A percentile compares a stretch with the other conserved stretches of the same genome.
Evolutionary conservation across 495 filamentous ascomycete genomes (phyloP).

Genomic region (Copromyces sp.): DNA sequence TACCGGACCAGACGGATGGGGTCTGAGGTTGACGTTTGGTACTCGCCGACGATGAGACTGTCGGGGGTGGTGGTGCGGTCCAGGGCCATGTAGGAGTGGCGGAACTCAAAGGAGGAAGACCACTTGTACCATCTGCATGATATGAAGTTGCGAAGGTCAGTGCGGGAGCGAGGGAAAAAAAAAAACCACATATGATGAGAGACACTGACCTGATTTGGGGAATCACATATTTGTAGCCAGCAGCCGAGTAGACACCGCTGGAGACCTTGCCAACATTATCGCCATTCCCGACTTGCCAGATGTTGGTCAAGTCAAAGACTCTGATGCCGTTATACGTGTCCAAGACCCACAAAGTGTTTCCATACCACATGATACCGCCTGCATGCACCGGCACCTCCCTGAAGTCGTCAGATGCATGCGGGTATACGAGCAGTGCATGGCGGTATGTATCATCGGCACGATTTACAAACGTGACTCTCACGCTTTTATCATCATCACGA

Average conservation of each 20-base stretch:
- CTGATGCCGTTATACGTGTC: conserved; percentile 9
- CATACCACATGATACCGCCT: conserved; percentile 10
- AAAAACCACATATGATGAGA: neutral
- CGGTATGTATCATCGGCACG: conserved; percentile 22
- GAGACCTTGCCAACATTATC: conserved; percentile 3
- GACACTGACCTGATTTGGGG: conserved; percentile 7
- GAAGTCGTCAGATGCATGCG: conserved; percentile 2
- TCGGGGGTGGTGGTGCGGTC: conserved; percentile 5
- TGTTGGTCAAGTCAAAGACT: conserved; percentile 8
- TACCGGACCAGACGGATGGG: conserved; percentile 8
- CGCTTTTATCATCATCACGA: conserved; percentile 22
- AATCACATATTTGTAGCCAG: conserved; percentile 10
- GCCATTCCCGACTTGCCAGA: conserved; percentile 6
- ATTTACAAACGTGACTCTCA: conserved; percentile 28
- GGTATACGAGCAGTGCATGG: conserved; percentile 27
- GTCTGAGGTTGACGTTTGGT: neutral
- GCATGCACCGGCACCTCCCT: conserved; percentile 8
- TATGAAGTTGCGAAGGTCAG: neutral
- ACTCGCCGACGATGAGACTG: conserved; percentile 9
- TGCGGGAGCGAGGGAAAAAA: neutral
- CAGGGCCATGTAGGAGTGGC: conserved; percentile 8
- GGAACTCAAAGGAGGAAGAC: conserved; percentile 2
- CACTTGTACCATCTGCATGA: conserved; percentile 9
- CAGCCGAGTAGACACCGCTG: conserved; percentile 2
- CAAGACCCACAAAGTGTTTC: conserved; percentile 7